Percentiles rank a stretch among this genome's conserved stretches.
phyloP scores from a whole-genome alignment of 345 rosid genomes.

The Hirschfeldia incana region DNA sequence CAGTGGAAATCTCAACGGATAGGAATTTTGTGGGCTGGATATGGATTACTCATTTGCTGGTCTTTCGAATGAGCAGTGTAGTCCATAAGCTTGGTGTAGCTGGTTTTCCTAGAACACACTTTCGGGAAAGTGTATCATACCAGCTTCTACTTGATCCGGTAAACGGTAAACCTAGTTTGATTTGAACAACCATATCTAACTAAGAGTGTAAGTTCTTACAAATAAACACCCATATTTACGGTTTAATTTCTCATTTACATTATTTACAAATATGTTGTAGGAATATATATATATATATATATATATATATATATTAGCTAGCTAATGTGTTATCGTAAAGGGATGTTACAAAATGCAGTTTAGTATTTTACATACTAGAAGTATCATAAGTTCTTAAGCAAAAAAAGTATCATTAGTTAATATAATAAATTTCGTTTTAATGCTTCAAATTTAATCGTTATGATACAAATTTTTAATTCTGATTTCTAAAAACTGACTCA shows the following conservation, averaged over 20 bases:
- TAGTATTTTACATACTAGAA: neutral
- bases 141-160: neutral
- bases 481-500: neutral
- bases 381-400: neutral
- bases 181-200: neutral
- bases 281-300: neutral
- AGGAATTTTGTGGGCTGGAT: neutral
- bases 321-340: neutral
- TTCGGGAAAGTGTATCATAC: neutral
- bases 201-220: neutral
- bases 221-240: neutral
- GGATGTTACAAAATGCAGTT: neutral
- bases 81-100: neutral
- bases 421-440: neutral
- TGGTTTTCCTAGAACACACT: neutral
- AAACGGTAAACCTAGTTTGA: neutral
- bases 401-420: neutral
- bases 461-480: neutral
- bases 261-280: neutral
- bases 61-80: neutral
- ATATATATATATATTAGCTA: neutral
- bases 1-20: neutral
- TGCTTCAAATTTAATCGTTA: neutral
- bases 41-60: neutral
- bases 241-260: neutral